Percentiles rank a stretch among this genome's conserved stretches.
Conservation (phyloP, 768 basidiomycete genomes). For the Cystoderma amianthinum region DNA sequence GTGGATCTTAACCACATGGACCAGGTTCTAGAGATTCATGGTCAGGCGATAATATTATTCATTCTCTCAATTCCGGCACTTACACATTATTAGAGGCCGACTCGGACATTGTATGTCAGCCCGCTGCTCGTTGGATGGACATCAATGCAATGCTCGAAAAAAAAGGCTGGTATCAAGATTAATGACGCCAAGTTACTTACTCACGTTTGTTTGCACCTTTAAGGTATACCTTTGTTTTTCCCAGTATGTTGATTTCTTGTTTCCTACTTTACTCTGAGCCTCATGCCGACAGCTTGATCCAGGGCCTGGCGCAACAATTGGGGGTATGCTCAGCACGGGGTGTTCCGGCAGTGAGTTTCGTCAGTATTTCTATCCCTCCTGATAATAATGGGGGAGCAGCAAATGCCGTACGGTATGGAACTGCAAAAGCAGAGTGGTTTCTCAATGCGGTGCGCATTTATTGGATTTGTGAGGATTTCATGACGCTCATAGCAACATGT, state of each 20-base stretch:
- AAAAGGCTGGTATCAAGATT: slow-evolving; percentile 32
- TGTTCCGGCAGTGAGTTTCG: slow-evolving; percentile 77
- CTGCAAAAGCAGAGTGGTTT: slow-evolving; percentile 89
- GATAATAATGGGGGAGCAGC: slow-evolving; percentile 32
- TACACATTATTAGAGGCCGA: slow-evolving; percentile 46
- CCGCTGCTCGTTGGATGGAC: slow-evolving; percentile 65
- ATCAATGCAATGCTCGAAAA: slow-evolving; percentile 60
- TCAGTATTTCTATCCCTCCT: too few species aligned
- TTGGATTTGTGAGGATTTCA: slow-evolving; percentile 1
- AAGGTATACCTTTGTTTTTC: slow-evolving; percentile 77
- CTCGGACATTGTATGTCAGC: slow-evolving; percentile 68
- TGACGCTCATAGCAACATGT: slow-evolving; percentile 1
- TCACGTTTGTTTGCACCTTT: not conserved
- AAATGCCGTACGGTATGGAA: slow-evolving; percentile 82
- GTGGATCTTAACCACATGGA: slow-evolving; percentile 79
- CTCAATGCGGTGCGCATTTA: slow-evolving; percentile 54
- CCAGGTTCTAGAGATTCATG: slow-evolving; percentile 66
- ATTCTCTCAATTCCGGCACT: not conserved
- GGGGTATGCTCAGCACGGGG: slow-evolving; percentile 83
- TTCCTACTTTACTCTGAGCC: not conserved
- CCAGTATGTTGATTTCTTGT: slow-evolving; percentile 40
- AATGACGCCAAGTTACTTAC: not conserved
- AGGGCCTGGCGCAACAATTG: slow-evolving; percentile 74
- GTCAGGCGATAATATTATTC: too few species aligned
- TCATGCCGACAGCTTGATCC: slow-evolving; percentile 54